Conservation (phyloP, 306 rosid species). For the Mimosa pudica region DNA sequence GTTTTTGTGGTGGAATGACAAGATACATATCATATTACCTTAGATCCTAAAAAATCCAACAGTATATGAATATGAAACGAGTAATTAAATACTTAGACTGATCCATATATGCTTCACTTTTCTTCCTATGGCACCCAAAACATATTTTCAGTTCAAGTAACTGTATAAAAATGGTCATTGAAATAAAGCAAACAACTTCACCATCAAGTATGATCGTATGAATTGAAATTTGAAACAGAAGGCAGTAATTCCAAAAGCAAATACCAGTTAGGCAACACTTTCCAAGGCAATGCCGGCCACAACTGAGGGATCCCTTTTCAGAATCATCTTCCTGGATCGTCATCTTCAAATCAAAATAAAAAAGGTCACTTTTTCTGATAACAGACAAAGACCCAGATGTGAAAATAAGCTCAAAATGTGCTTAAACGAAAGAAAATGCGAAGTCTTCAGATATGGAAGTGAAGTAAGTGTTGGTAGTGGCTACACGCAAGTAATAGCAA, state of each 20-base stretch:
- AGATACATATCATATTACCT: no score
- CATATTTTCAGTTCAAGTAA: not conserved
- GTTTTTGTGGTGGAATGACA: no score
- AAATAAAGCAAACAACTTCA: not conserved
- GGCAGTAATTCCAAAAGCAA: not conserved
- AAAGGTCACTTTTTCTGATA: not conserved
- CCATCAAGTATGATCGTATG: not conserved
- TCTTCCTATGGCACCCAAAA: not conserved
- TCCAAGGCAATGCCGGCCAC: conserved; percentile 38
- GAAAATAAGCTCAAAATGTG: not conserved
- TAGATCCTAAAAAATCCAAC: not conserved
- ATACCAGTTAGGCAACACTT: conserved; percentile 39
- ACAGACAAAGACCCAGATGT: not conserved
- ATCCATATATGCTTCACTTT: not conserved
- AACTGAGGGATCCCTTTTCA: conserved; percentile 14
- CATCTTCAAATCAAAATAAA: conserved; percentile 15
- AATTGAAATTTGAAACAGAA: not conserved
- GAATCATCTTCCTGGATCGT: conserved; percentile 36
- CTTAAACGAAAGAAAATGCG: not conserved
- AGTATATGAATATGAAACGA: not conserved
- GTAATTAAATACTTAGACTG: not conserved
- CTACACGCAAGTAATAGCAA: not conserved
- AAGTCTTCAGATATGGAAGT: not conserved
- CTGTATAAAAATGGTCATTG: not conserved
- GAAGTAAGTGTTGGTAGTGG: not conserved